Evolutionary conservation across 345 rosid genomes (phyloP).

Genomic region (Capsella bursapastoris): DNA sequence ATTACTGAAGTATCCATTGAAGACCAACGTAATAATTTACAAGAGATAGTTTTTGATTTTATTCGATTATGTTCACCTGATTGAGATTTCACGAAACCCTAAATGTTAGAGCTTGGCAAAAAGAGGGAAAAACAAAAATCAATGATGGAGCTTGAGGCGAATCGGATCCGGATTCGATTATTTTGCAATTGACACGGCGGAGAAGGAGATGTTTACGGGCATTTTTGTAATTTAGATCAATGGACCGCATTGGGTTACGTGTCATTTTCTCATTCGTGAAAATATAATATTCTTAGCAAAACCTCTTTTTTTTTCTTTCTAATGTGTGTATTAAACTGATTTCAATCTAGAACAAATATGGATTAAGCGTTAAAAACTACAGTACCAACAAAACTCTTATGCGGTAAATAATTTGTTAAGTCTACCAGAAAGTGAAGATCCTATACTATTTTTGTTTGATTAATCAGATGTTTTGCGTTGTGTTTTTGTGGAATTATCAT

Average conservation of each 20-base stretch:
- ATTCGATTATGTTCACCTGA: background rate
- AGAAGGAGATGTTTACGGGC: background rate
- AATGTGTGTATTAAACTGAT: too few relatives aligned
- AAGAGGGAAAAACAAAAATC: background rate
- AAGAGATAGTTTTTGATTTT: background rate
- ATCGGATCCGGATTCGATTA: constrained; percentile 25
- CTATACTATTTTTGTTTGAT: too few relatives aligned
- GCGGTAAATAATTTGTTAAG: too few relatives aligned
- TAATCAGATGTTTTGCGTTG: background rate
- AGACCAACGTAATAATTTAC: constrained; percentile 49
- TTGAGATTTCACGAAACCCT: constrained; percentile 14
- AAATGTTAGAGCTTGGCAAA: background rate
- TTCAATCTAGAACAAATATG: too few relatives aligned
- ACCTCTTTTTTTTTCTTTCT: too few relatives aligned
- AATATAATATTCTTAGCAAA: too few relatives aligned
- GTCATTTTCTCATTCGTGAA: background rate
- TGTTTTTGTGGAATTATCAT: background rate
- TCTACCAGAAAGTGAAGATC: too few relatives aligned
- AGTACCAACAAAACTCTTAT: too few relatives aligned
- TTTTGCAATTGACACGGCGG: background rate
- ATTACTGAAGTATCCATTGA: constrained; percentile 72
- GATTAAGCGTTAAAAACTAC: too few relatives aligned
- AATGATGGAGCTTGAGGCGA: background rate
- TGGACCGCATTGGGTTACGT: constrained; percentile 13
- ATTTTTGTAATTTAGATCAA: background rate